Percentiles rank a stretch among this genome's conserved stretches.
Conservation (phyloP, 768 basidiomycete species). For the Botryobasidium botryosum region DNA sequence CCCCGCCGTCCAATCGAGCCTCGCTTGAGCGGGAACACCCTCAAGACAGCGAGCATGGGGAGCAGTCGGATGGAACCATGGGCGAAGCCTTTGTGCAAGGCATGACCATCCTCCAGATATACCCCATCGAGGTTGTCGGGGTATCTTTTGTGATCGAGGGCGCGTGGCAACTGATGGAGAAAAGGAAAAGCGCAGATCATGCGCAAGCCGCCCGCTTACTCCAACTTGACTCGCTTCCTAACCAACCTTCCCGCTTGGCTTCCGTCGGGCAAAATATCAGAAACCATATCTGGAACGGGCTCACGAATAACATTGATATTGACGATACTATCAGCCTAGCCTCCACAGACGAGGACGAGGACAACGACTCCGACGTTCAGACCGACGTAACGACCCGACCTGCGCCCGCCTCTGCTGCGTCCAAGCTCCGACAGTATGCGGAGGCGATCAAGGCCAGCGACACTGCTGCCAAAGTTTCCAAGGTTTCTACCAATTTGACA, state of each 20-base stretch:
- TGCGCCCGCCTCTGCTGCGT: background rate
- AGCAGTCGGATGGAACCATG: constrained; percentile 7
- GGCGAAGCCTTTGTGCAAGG: constrained; percentile 12
- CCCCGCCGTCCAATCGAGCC: no score
- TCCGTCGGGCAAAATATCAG: no score
- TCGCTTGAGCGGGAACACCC: no score
- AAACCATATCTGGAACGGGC: constrained; percentile 8
- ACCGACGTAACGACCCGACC: background rate
- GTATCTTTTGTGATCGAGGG: constrained; percentile 9
- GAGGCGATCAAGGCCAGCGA: constrained; percentile 13
- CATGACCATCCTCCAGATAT: constrained; percentile 10
- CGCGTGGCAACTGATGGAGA: constrained; percentile 3
- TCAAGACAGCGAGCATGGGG: no score
- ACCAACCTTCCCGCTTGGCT: background rate
- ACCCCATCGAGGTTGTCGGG: constrained; percentile 9
- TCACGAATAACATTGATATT: constrained; percentile 5
- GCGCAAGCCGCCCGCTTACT: no score
- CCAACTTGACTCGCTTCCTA: no score
- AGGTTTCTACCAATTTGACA: constrained; percentile 14
- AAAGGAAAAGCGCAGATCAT: background rate
- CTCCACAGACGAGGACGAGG: background rate
- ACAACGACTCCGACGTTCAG: constrained; percentile 2
- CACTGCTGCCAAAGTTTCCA: constrained; percentile 14
- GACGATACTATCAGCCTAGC: background rate
- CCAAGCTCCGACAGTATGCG: constrained; percentile 12